A percentile compares a stretch with the other conserved stretches of the same genome.
Conservation (phyloP, 805 yeast genomes). For the Saccharomycodes ludwigii region DNA sequence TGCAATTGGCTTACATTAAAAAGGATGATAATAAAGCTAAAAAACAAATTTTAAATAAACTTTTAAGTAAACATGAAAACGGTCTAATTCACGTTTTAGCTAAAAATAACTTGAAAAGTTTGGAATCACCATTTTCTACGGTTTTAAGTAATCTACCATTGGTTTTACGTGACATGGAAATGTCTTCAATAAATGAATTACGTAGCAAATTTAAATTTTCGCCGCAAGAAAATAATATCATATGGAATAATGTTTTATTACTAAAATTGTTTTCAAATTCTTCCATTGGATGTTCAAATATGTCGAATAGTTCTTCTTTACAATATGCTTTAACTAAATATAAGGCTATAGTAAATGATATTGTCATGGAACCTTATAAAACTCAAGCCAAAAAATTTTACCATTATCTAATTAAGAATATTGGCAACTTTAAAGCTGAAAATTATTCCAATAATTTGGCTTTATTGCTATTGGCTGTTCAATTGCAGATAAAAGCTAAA, state of each 20-base stretch:
- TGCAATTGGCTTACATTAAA: slow-evolving; percentile 46
- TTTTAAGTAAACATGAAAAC: slow-evolving; percentile 19
- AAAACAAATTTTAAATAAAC: slow-evolving; percentile 22
- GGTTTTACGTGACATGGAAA: slow-evolving; percentile 23
- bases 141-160: slow-evolving; percentile 20
- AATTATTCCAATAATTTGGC: slow-evolving; percentile 13
- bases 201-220: neutral
- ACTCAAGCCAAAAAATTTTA: slow-evolving; percentile 20
- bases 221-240: neutral
- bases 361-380: slow-evolving; percentile 16
- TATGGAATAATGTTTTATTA: neutral
- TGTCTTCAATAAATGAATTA: neutral
- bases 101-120: slow-evolving; percentile 20
- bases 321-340: slow-evolving; percentile 12
- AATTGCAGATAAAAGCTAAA: slow-evolving; percentile 17
- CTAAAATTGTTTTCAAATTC: slow-evolving; percentile 1
- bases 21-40: slow-evolving; percentile 27
- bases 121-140: slow-evolving; percentile 14
- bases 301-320: neutral
- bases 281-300: neutral
- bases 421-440: slow-evolving; percentile 12
- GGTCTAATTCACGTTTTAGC: slow-evolving; percentile 20
- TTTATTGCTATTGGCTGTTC: slow-evolving; percentile 15
- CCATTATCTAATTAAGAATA: slow-evolving; percentile 12
- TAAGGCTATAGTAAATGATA: slow-evolving; percentile 12